Evolutionary conservation across 257 asterid genomes (phyloP).

Genomic region (Rubia yunnanensis): DNA sequence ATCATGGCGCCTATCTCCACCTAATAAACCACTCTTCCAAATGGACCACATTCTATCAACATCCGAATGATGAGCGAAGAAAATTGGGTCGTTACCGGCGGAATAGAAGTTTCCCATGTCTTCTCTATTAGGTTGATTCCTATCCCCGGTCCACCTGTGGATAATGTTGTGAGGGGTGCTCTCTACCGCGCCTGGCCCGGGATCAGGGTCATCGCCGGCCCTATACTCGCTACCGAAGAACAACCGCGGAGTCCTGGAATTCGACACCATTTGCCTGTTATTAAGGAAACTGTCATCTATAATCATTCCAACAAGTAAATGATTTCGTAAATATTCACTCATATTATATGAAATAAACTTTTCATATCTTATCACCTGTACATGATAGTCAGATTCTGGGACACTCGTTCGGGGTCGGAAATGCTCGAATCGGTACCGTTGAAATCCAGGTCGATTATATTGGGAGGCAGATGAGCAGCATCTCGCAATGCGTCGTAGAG

Average conservation of each 20-base stretch:
- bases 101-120: slow-evolving; percentile 84
- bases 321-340: too few relatives aligned
- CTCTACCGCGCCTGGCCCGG: slow-evolving; percentile 61
- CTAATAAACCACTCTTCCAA: slow-evolving; percentile 45
- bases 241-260: slow-evolving; percentile 30
- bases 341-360: too few relatives aligned
- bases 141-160: slow-evolving; percentile 73
- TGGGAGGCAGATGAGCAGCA: slow-evolving; percentile 61
- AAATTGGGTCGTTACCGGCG: slow-evolving; percentile 68
- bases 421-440: slow-evolving; percentile 22
- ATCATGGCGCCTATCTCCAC: slow-evolving; percentile 51
- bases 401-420: not conserved
- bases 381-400: not conserved
- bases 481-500: slow-evolving; percentile 55
- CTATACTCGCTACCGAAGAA: slow-evolving; percentile 64
- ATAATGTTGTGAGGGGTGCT: slow-evolving; percentile 54
- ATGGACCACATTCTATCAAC: slow-evolving; percentile 62
- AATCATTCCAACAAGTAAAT: too few relatives aligned
- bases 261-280: not conserved
- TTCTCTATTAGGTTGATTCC: slow-evolving; percentile 51
- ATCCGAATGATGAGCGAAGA: slow-evolving; percentile 70
- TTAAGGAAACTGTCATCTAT: too few relatives aligned
- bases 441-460: slow-evolving; percentile 43
- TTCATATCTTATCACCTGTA: too few relatives aligned
- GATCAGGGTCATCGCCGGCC: slow-evolving; percentile 55